Conservation (phyloP, 345 rosid species). For the Camelina sativa region DNA sequence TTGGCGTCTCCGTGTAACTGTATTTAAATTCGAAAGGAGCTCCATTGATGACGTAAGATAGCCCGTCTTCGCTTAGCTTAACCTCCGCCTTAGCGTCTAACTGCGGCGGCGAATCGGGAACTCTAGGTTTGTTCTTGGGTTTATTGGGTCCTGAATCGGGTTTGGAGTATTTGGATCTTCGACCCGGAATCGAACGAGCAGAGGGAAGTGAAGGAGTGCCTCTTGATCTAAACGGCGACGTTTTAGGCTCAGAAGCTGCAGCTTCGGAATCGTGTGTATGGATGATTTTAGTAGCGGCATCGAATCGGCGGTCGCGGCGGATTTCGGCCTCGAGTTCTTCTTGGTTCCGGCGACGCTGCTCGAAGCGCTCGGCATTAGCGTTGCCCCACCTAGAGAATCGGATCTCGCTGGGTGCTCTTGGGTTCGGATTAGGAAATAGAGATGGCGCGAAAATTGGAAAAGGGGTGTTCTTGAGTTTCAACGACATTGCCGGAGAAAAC, state of each 20-base stretch:
- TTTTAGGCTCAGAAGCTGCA: conserved; percentile 38
- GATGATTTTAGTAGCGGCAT: conserved; percentile 57
- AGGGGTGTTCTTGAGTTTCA: conserved; percentile 60
- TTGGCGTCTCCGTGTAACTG: conserved; percentile 95
- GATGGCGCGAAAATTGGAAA: conserved; percentile 69
- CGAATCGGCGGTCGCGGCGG: conserved; percentile 72
- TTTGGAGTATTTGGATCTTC: conserved; percentile 79
- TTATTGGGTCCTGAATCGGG: conserved; percentile 46
- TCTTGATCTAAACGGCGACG: conserved; percentile 55
- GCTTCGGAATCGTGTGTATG: conserved; percentile 37
- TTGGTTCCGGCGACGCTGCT: conserved; percentile 62
- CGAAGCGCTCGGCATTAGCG: conserved; percentile 71
- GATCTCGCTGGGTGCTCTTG: conserved; percentile 53
- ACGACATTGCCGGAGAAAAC: conserved; percentile 55
- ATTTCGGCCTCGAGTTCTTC: conserved; percentile 73
- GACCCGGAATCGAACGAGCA: conserved; percentile 74
- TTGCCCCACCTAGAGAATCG: conserved; percentile 83
- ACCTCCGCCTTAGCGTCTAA: conserved; percentile 52
- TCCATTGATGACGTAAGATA: conserved; percentile 76
- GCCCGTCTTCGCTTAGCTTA: conserved; percentile 64
- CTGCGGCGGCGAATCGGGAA: conserved; percentile 39
- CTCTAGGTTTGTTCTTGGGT: conserved; percentile 46
- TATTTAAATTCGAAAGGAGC: conserved; percentile 95
- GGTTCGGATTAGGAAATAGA: conserved; percentile 34
- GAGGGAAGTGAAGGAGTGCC: conserved; percentile 86